Conservation (phyloP, 257 asterid genomes). For the Solanum sitiens region DNA sequence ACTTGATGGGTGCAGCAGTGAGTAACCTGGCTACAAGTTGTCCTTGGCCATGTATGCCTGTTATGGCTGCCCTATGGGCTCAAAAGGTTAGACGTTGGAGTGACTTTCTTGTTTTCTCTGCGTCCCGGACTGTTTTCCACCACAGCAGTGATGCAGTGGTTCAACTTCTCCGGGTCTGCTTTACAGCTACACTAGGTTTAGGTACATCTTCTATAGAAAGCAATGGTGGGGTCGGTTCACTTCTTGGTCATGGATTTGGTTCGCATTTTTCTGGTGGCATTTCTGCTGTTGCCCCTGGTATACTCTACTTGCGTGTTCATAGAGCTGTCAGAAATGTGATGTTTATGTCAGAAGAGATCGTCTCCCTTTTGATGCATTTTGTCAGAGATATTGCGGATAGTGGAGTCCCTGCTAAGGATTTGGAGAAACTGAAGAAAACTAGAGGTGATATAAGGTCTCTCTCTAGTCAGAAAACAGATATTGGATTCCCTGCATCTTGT, state of each 20-base stretch:
- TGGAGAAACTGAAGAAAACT: slow-evolving; percentile 60
- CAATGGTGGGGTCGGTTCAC: slow-evolving; percentile 80
- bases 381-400: slow-evolving; percentile 53
- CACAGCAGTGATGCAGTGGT: slow-evolving; percentile 77
- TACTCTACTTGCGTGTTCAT: slow-evolving; percentile 75
- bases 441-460: slow-evolving; percentile 32
- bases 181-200: slow-evolving; percentile 60
- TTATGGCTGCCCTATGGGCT: slow-evolving; percentile 71
- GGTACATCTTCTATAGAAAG: slow-evolving; percentile 38
- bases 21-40: slow-evolving; percentile 64
- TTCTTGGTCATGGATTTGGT: slow-evolving; percentile 92
- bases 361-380: slow-evolving; percentile 59
- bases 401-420: slow-evolving; percentile 39
- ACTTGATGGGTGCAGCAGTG: slow-evolving; percentile 62
- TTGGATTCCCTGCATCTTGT: slow-evolving; percentile 23
- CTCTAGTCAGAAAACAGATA: not conserved
- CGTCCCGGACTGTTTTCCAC: slow-evolving; percentile 81
- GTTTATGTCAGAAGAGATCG: slow-evolving; percentile 69
- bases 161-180: slow-evolving; percentile 83
- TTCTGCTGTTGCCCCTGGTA: slow-evolving; percentile 88
- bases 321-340: slow-evolving; percentile 62
- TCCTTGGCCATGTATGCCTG: slow-evolving; percentile 98
- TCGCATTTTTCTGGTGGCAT: slow-evolving; percentile 65
- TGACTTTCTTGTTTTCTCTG: slow-evolving; percentile 75
- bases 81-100: slow-evolving; percentile 93